Evolutionary conservation across 345 rosid species (phyloP).

Genomic region (Aethionema arabicum): DNA sequence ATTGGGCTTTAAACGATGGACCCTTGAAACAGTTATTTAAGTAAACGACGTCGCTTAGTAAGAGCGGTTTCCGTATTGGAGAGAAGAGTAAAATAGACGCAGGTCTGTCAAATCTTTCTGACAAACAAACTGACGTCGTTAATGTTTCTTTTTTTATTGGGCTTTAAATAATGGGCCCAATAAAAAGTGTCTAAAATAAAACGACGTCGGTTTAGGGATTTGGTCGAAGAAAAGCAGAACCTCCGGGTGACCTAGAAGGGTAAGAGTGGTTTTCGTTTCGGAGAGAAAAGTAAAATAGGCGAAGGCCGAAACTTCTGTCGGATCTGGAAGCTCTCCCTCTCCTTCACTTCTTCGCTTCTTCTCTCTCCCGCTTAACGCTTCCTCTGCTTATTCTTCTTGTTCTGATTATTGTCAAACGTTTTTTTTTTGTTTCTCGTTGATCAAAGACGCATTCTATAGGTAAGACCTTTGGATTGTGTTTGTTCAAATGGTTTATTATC

Average conservation of each 20-base stretch:
- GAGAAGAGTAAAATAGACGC: too few species aligned
- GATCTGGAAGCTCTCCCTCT: slow-evolving; percentile 39
- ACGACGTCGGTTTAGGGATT: not conserved
- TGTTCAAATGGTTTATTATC: not conserved
- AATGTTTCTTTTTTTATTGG: too few species aligned
- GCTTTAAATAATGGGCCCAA: not conserved
- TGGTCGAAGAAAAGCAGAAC: slow-evolving; percentile 3
- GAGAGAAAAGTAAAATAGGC: not conserved
- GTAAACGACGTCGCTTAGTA: too few species aligned
- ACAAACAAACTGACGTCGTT: too few species aligned
- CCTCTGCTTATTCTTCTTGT: slow-evolving; percentile 28
- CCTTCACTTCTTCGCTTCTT: slow-evolving; percentile 9
- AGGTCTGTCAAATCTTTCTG: too few species aligned
- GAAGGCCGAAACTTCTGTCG: slow-evolving; percentile 35
- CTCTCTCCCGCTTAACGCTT: slow-evolving; percentile 34
- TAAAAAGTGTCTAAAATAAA: not conserved
- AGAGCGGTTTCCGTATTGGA: too few species aligned
- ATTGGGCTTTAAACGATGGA: not conserved
- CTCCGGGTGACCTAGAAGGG: slow-evolving; percentile 37
- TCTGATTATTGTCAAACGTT: slow-evolving; percentile 21
- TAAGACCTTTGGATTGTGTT: slow-evolving; percentile 13
- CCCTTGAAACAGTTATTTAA: too few species aligned
- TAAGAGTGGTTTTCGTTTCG: slow-evolving; percentile 18
- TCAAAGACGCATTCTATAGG: slow-evolving; percentile 21
- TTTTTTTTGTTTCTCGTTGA: slow-evolving; percentile 9